phyloP scores from a whole-genome alignment of 78 protist species.

The Dictyostelium purpureum region DNA sequence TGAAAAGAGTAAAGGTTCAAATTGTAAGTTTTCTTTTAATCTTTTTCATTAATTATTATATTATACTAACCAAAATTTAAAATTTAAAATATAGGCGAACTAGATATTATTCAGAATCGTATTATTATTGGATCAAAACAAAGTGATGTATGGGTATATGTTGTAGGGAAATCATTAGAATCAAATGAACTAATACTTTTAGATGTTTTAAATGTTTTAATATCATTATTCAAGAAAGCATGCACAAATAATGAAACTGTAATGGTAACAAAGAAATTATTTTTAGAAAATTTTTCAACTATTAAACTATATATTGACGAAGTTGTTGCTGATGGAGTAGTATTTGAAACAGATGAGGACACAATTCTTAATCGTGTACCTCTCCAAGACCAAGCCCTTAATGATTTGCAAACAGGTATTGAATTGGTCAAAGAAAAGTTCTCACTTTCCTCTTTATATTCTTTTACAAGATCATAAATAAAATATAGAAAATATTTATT shows the following conservation, averaged over 20 bases:
- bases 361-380: constrained; percentile 34
- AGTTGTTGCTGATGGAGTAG: constrained; percentile 37
- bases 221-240: constrained; percentile 1
- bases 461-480: no score
- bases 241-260: constrained; percentile 20
- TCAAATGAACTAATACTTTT: constrained; percentile 41
- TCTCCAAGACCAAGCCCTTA: neutral
- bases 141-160: constrained; percentile 30
- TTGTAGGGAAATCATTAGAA: neutral
- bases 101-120: constrained; percentile 29
- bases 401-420: constrained; percentile 17
- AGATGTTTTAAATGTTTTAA: constrained; percentile 25
- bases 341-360: constrained; percentile 64
- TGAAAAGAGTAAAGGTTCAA: constrained; percentile 26
- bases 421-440: constrained; percentile 46
- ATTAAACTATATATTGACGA: constrained; percentile 31
- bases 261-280: constrained; percentile 13
- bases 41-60: neutral
- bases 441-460: neutral
- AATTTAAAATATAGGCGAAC: constrained; percentile 22
- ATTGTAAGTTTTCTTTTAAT: constrained; percentile 10
- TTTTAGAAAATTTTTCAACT: constrained; percentile 5
- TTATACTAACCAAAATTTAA: neutral
- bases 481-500: no score
- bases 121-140: constrained; percentile 45